These are phyloP conservation scores for Lagenidium sp. DNA, from an alignment of 352 stramenopile genomes.

Conservation along the genomic window DNA sequence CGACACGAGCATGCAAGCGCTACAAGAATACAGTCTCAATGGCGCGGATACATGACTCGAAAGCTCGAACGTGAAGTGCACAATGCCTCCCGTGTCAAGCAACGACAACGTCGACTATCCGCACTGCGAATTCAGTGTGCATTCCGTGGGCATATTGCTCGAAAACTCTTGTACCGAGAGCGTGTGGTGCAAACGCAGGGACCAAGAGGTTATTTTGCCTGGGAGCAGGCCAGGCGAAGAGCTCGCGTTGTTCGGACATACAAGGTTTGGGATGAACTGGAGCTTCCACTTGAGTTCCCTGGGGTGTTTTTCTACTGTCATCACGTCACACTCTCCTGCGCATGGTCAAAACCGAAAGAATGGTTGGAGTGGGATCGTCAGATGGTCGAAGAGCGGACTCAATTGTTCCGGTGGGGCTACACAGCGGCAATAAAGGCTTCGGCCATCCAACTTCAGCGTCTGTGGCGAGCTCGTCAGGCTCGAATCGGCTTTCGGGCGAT, in stretches of 20 bases:
- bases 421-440: constrained; percentile 42
- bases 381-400: constrained; percentile 31
- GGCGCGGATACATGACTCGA: constrained; percentile 26
- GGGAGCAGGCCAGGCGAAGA: constrained; percentile 29
- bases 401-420: constrained; percentile 61
- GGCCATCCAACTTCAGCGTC: constrained; percentile 32
- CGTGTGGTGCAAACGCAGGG: constrained; percentile 37
- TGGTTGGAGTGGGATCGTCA: constrained; percentile 39
- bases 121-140: constrained; percentile 37
- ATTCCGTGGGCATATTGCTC: constrained; percentile 40
- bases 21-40: constrained; percentile 42
- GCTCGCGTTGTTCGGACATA: constrained; percentile 27
- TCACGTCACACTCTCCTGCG: constrained; percentile 47
- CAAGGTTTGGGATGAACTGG: constrained; percentile 73
- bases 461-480: constrained; percentile 47
- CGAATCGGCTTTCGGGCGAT: constrained; percentile 49
- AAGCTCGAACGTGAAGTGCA: constrained; percentile 16
- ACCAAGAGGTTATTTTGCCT: constrained; percentile 49
- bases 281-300: constrained; percentile 29
- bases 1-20: constrained; percentile 26
- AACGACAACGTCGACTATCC: constrained; percentile 15
- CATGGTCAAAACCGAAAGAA: constrained; percentile 51
- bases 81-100: constrained; percentile 12
- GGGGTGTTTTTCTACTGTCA: constrained; percentile 68
- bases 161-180: constrained; percentile 27